phyloP scores from a whole-genome alignment of 352 stramenopile species.

The Phytophthora palmivora region DNA sequence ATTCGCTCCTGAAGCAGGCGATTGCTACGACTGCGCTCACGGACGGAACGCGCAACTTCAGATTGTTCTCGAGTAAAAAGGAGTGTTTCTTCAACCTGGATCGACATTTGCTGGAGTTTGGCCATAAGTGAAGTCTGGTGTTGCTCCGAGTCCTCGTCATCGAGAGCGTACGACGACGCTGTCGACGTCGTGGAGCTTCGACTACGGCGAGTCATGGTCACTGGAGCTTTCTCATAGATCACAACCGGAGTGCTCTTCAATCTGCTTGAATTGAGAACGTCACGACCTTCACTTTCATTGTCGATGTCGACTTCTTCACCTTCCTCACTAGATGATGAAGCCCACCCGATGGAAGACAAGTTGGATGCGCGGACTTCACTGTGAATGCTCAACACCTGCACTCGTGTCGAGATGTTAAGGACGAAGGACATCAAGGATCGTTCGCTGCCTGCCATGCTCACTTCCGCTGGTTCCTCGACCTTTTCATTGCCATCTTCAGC shows the following conservation, averaged over 20 bases:
- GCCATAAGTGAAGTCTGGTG: constrained; percentile 29
- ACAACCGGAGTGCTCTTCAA: constrained; percentile 10
- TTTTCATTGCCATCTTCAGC: neutral
- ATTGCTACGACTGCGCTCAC: constrained; percentile 9
- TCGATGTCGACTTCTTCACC: constrained; percentile 13
- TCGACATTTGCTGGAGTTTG: constrained; percentile 35
- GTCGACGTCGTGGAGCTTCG: constrained; percentile 28
- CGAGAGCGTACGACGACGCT: constrained; percentile 14
- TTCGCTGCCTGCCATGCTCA: constrained; percentile 20
- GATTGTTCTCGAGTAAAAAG: constrained; percentile 40
- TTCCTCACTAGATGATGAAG: constrained; percentile 15
- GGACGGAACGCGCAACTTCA: constrained; percentile 28
- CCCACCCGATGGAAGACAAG: constrained; percentile 21
- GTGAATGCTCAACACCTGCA: constrained; percentile 18
- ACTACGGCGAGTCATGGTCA: constrained; percentile 16
- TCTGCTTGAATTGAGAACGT: constrained; percentile 25
- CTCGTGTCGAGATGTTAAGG: constrained; percentile 18
- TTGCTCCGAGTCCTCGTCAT: constrained; percentile 12
- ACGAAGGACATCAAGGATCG: constrained; percentile 25
- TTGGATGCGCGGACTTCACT: constrained; percentile 21
- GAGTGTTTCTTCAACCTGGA: constrained; percentile 40
- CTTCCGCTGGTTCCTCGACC: constrained; percentile 1
- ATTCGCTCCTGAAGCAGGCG: constrained; percentile 2
- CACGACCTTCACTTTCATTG: constrained; percentile 15
- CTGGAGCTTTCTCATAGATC: constrained; percentile 12